These are phyloP conservation scores for Cicer cuneatum DNA, from an alignment of 306 rosid species.

Conservation along the genomic window DNA sequence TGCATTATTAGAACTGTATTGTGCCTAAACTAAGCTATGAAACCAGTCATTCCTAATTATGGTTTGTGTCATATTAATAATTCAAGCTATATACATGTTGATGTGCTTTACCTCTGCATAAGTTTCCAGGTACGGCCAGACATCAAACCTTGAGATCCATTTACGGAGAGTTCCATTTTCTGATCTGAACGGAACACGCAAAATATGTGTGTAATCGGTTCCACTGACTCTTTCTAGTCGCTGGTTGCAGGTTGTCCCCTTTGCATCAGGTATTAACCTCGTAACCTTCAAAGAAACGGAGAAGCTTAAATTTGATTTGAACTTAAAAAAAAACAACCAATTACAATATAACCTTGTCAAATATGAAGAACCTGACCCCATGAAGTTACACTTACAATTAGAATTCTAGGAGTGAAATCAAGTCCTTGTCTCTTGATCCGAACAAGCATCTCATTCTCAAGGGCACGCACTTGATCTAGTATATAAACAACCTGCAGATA, in stretches of 20 bases:
- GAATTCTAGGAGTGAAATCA: conserved; percentile 76
- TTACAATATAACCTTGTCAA: conserved; percentile 13
- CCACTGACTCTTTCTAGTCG: conserved; percentile 88
- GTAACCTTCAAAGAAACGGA: conserved; percentile 59
- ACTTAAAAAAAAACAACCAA: conserved; percentile 13
- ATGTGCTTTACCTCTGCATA: conserved; percentile 75
- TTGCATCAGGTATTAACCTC: conserved; percentile 89
- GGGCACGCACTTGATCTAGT: conserved; percentile 97
- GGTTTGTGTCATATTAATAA: conserved; percentile 22
- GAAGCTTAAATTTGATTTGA: conserved; percentile 1
- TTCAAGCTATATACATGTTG: conserved; percentile 7
- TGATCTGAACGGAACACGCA: conserved; percentile 93
- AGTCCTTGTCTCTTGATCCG: conserved; percentile 84
- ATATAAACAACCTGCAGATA: conserved; percentile 83
- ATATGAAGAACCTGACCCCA: conserved; percentile 19
- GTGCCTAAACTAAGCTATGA: conserved; percentile 8
- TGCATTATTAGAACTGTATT: neutral
- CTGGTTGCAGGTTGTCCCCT: conserved; percentile 95
- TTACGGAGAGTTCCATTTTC: conserved; percentile 71
- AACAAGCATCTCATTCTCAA: conserved; percentile 88
- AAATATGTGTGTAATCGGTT: conserved; percentile 76
- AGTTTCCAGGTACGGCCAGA: conserved; percentile 92
- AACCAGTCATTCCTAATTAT: conserved; percentile 12
- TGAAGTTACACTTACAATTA: conserved; percentile 64
- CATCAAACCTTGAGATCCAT: conserved; percentile 99